phyloP scores from a whole-genome alignment of 2,329 filamentous ascomycete genomes.

The Aspergillus glaucus region DNA sequence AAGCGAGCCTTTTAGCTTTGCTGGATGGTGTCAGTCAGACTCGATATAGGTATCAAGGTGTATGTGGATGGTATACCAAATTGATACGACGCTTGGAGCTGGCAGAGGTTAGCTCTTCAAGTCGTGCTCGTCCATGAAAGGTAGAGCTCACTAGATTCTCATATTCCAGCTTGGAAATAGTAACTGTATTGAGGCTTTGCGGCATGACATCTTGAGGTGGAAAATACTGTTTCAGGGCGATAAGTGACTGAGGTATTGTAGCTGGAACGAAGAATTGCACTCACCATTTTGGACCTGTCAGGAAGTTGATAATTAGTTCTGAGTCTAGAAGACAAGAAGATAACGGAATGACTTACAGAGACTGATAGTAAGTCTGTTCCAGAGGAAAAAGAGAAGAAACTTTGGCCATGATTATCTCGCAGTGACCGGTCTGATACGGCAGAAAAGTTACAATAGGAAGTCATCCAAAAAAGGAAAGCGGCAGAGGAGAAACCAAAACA shows the following conservation, averaged over 20 bases:
- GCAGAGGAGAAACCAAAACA: background rate
- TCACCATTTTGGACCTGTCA: background rate
- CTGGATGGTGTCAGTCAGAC: conserved; percentile 20
- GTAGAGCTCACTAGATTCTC: conserved; percentile 47
- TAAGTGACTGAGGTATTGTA: conserved; percentile 2
- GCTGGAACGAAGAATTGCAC: background rate
- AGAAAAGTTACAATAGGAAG: background rate
- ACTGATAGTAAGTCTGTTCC: conserved; percentile 56
- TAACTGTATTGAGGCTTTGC: conserved; percentile 40
- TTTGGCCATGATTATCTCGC: conserved; percentile 1
- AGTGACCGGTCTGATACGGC: background rate
- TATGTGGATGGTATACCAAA: conserved; percentile 7
- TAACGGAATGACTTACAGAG: conserved; percentile 48
- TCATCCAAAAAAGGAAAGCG: background rate
- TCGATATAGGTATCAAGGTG: background rate
- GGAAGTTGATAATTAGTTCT: background rate
- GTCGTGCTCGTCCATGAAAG: background rate
- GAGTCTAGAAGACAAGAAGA: background rate
- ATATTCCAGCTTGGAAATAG: conserved; percentile 57
- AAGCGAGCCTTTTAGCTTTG: conserved; percentile 44
- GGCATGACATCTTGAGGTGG: conserved; percentile 32
- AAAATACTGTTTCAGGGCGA: conserved; percentile 30
- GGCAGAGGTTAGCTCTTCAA: background rate
- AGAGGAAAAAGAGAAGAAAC: conserved; percentile 48
- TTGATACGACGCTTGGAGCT: conserved; percentile 13